A percentile compares a stretch with the other conserved stretches of the same genome.
phyloP scores from a whole-genome alignment of 495 filamentous ascomycete genomes.

The Tuber indicum region DNA sequence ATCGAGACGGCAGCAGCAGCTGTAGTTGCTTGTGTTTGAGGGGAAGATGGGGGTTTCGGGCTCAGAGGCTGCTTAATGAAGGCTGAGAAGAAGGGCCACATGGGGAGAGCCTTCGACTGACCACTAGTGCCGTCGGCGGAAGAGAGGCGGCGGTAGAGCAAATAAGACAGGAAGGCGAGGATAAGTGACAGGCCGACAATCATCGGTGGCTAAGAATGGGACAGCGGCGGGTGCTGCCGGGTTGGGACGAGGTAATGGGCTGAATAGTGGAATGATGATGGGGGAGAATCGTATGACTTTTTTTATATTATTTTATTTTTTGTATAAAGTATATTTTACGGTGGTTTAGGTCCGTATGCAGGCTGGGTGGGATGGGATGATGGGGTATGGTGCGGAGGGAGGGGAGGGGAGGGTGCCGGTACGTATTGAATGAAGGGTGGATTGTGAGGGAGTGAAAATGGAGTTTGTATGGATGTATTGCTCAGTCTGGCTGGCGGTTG shows the following conservation, averaged over 20 bases:
- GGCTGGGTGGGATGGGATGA: slow-evolving; percentile 10
- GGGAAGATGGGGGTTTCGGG: slow-evolving; percentile 2
- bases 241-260: slow-evolving; percentile 24
- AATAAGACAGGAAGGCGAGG: slow-evolving; percentile 35
- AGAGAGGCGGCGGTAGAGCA: slow-evolving; percentile 34
- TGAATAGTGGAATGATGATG: slow-evolving; percentile 32
- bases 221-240: slow-evolving; percentile 6
- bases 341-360: slow-evolving; percentile 14
- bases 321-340: background rate
- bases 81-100: slow-evolving; percentile 39
- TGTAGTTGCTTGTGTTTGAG: slow-evolving; percentile 14
- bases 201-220: slow-evolving; percentile 30
- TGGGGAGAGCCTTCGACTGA: slow-evolving; percentile 14
- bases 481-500: background rate
- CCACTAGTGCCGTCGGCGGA: slow-evolving; percentile 26
- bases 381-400: slow-evolving; percentile 6
- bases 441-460: slow-evolving; percentile 5
- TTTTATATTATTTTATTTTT: background rate
- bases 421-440: slow-evolving; percentile 6
- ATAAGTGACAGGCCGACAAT: slow-evolving; percentile 38
- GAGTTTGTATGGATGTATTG: background rate
- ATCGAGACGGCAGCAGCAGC: slow-evolving; percentile 1
- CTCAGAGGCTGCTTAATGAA: slow-evolving; percentile 24
- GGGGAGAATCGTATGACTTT: slow-evolving; percentile 34
- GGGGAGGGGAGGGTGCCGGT: slow-evolving; percentile 3